Conservation (phyloP, 345 rosid genomes). For the Hirschfeldia incana region DNA sequence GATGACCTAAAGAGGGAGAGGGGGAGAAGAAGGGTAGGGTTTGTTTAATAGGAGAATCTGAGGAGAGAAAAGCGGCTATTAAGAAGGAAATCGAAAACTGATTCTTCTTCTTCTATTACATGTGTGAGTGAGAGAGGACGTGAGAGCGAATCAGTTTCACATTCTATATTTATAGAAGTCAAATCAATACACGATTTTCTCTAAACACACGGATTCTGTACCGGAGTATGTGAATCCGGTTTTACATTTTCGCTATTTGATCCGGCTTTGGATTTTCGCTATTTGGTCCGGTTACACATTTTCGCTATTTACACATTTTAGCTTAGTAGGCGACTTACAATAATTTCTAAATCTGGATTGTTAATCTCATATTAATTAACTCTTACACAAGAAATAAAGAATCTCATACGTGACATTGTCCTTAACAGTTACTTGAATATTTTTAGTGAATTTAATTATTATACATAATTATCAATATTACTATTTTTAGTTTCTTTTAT, state of each 20-base stretch:
- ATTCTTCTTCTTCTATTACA: not conserved
- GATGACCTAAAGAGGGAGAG: not conserved
- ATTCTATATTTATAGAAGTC: not conserved
- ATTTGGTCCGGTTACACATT: not conserved
- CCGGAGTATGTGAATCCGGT: not conserved
- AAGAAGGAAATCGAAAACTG: constrained; percentile 4
- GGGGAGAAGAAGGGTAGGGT: not conserved
- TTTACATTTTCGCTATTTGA: not conserved
- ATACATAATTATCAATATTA: no score
- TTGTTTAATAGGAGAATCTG: constrained; percentile 2
- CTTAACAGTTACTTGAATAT: not conserved
- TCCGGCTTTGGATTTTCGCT: not conserved
- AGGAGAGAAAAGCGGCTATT: not conserved
- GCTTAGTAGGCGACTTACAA: not conserved
- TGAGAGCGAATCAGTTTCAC: constrained; percentile 5
- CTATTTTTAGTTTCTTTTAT: not conserved
- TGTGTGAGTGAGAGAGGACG: not conserved
- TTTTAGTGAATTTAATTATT: not conserved
- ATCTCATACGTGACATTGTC: not conserved
- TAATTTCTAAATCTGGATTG: no score
- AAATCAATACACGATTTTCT: not conserved
- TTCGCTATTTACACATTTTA: not conserved
- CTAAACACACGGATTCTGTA: not conserved
- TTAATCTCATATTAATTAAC: no score
- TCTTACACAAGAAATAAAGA: no score